These are phyloP conservation scores for Xylaria sp. DNA, from an alignment of 2,329 filamentous ascomycete species.

Conservation along the genomic window DNA sequence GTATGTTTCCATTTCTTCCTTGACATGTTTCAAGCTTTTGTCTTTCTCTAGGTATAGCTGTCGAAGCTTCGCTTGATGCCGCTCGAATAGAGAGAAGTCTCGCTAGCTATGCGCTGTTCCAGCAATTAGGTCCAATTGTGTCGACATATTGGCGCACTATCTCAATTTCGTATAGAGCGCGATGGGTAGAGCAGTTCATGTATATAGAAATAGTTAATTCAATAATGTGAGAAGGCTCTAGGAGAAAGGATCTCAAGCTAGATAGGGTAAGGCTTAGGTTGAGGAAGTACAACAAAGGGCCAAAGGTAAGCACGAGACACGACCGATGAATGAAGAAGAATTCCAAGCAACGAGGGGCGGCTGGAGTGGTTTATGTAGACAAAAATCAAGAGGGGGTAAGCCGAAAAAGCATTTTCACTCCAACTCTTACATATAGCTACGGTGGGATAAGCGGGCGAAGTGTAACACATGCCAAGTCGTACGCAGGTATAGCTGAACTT, in stretches of 20 bases:
- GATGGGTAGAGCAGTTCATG: background rate
- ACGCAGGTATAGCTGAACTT: background rate
- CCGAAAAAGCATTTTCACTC: no score
- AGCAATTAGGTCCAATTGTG: background rate
- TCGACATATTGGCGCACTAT: background rate
- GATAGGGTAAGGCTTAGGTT: no score
- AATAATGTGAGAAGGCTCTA: background rate
- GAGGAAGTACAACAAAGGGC: no score
- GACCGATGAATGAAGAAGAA: no score
- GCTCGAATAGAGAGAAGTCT: conserved; percentile 13
- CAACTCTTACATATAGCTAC: no score
- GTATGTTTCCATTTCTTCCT: conserved; percentile 13
- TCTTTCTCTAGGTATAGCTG: conserved; percentile 12
- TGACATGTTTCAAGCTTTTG: conserved; percentile 16
- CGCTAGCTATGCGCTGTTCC: background rate
- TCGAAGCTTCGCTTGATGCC: conserved; percentile 2
- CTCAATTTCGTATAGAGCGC: background rate
- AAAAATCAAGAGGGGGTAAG: no score
- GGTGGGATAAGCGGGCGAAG: background rate
- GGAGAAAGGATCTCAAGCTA: no score
- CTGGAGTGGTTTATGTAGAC: no score
- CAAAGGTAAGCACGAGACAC: no score
- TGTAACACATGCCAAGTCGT: background rate
- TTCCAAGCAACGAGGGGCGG: no score
- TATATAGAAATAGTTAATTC: background rate